Evolutionary conservation across 345 rosid genomes (phyloP).

Genomic region (Lepidium didymum): DNA sequence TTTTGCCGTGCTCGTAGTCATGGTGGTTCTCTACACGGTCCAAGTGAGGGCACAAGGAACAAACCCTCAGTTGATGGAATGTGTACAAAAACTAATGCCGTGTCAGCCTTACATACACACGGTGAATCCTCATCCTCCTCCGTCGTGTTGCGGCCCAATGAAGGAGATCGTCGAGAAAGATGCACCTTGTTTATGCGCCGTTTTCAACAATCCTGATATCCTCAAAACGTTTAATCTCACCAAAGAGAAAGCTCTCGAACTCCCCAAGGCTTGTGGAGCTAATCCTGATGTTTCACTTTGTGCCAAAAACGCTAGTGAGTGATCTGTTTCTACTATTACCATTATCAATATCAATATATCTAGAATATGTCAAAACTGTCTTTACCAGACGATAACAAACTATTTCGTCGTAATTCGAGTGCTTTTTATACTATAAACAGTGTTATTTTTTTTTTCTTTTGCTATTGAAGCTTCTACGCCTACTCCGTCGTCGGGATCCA

Average conservation of each 20-base stretch:
- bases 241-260: slow-evolving; percentile 34
- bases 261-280: slow-evolving; percentile 48
- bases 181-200: slow-evolving; percentile 40
- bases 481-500: neutral
- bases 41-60: slow-evolving; percentile 7
- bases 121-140: slow-evolving; percentile 29
- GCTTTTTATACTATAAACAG: neutral
- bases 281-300: slow-evolving; percentile 37
- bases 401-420: too few species aligned
- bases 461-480: slow-evolving; percentile 9
- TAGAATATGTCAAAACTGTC: too few species aligned
- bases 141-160: slow-evolving; percentile 47
- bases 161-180: slow-evolving; percentile 28
- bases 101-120: slow-evolving; percentile 34
- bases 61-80: neutral
- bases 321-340: too few species aligned
- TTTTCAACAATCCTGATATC: slow-evolving; percentile 17
- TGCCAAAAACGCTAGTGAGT: slow-evolving; percentile 16
- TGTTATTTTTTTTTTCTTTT: neutral
- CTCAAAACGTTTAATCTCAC: slow-evolving; percentile 37
- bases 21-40: neutral
- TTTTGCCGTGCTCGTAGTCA: neutral
- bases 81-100: slow-evolving; percentile 39
- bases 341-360: too few species aligned
- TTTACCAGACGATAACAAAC: too few species aligned